Base-by-base conservation (phyloP, 306 rosid species). In the Vigna hirtella region DNA sequence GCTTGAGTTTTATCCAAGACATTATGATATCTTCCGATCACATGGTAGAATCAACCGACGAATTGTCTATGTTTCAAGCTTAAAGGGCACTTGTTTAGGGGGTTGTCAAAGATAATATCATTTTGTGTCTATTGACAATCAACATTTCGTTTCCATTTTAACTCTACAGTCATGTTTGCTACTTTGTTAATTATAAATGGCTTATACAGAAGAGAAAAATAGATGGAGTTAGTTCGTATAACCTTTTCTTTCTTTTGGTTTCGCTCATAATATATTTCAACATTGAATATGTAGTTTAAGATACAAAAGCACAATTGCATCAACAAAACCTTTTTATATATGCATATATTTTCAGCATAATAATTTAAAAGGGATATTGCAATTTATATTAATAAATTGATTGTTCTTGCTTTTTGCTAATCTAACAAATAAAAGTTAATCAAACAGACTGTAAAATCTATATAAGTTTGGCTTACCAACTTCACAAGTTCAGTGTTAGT, bases 381-480 rank as follows among this genome's bases (percentile, higher is more conserved):
- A 52, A 26, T 59, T 38, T 65, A 66, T 32, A 20, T 26, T 20
- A 75, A 28, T 47, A 24, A 64, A 48, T 18, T 43, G n/a, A 66
- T 49, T 75, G 56, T 81, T 26, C 15, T 5, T 50, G 22, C 6
- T 67, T 20, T 55, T 74, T 73, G 36, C 24, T 57, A 75, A 79
- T 26, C 59, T 47, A 69, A 51, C 32, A 40, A 77, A 30, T 70
- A 30, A 70, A 82, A 62, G 13, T 26, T 22, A 40, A 68, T 63
- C 66, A 82, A 70, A 56, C 52, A 74, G 24, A 40, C 10, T 6
- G 58, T 24, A 61, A 68, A 74, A 69, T 24, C 43, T 12, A 58
- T 50, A 50, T 14, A 28, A 59, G 16, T 58, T 73, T 71, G 7
- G n/a, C 52, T 57, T 80, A 81, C 83, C 86, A 68, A 82, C 73